Evolutionary conservation across 768 basidiomycete species (phyloP).

Genomic region (Termitomyces sp.): DNA sequence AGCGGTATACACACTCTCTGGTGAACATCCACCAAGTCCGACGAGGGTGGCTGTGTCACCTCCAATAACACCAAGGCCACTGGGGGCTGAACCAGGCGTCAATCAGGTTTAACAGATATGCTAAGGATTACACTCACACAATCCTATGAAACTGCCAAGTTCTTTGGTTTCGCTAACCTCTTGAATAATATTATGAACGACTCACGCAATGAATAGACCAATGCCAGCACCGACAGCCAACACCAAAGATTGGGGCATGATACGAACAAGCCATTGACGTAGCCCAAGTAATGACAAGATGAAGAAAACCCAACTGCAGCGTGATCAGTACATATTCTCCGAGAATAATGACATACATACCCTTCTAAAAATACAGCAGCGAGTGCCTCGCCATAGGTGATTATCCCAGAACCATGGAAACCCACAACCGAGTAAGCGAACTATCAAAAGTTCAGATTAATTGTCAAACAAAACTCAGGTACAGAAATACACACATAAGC

Average conservation of each 20-base stretch:
- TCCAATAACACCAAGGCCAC: constrained; percentile 72
- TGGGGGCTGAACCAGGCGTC: constrained; percentile 33
- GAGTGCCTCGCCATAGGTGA: constrained; percentile 75
- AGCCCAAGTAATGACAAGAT: constrained; percentile 74
- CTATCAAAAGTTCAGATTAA: constrained; percentile 25
- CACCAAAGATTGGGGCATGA: constrained; percentile 85
- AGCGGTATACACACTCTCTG: constrained; percentile 32
- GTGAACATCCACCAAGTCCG: constrained; percentile 67
- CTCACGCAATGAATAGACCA: constrained; percentile 80
- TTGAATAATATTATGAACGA: constrained; percentile 13
- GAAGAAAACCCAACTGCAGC: constrained; percentile 71
- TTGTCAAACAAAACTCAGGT: neutral
- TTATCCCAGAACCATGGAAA: constrained; percentile 67
- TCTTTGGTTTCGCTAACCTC: constrained; percentile 5
- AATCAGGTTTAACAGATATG: neutral
- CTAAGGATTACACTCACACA: constrained; percentile 37
- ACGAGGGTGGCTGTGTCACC: constrained; percentile 68
- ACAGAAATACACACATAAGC: constrained; percentile 54
- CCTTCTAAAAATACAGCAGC: constrained; percentile 87
- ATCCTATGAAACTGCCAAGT: constrained; percentile 58
- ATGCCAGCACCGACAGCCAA: constrained; percentile 84
- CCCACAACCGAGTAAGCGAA: constrained; percentile 89
- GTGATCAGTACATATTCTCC: neutral
- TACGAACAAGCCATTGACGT: constrained; percentile 84
- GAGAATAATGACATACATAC: constrained; percentile 29